Percentiles rank a stretch among this genome's conserved stretches.
Conservation (phyloP, 768 basidiomycete species). For the Pholiota microspora region DNA sequence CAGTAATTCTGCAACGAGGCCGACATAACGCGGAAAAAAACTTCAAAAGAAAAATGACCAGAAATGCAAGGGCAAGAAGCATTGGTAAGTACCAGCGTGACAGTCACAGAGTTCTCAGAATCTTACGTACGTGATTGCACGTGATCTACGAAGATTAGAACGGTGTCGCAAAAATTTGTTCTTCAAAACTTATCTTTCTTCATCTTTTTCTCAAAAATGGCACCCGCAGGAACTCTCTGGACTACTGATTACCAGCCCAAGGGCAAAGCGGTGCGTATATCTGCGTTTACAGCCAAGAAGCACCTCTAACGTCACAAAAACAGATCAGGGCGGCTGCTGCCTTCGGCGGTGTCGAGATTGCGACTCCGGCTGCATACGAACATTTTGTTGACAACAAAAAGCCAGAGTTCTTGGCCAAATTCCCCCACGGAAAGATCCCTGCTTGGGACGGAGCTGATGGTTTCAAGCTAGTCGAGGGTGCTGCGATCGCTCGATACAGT, state of each 20-base stretch:
- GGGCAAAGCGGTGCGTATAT: constrained; percentile 50
- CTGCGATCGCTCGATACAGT: constrained; percentile 87
- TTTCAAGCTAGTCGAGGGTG: constrained; percentile 73
- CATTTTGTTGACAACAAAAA: constrained; percentile 68
- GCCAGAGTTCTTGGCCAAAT: constrained; percentile 70
- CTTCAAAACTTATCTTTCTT: constrained; percentile 15
- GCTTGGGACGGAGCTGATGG: constrained; percentile 76
- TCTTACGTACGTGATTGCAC: constrained; percentile 4
- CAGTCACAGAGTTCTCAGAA: neutral
- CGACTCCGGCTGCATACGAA: constrained; percentile 50
- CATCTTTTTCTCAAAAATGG: constrained; percentile 36
- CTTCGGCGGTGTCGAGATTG: constrained; percentile 54
- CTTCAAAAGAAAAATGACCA: too few species aligned
- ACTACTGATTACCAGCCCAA: constrained; percentile 38
- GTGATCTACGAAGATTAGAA: constrained; percentile 4
- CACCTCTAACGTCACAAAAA: neutral
- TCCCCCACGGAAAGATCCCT: constrained; percentile 83
- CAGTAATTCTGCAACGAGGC: too few species aligned
- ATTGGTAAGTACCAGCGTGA: too few species aligned
- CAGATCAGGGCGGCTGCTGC: constrained; percentile 60
- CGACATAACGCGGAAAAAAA: too few species aligned
- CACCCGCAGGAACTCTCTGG: constrained; percentile 66
- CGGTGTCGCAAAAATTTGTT: neutral
- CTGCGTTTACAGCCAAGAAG: neutral
- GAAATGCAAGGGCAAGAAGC: too few species aligned